Evolutionary conservation across 495 filamentous ascomycete genomes (phyloP).

Genomic region (Elasticomyces elasticus): DNA sequence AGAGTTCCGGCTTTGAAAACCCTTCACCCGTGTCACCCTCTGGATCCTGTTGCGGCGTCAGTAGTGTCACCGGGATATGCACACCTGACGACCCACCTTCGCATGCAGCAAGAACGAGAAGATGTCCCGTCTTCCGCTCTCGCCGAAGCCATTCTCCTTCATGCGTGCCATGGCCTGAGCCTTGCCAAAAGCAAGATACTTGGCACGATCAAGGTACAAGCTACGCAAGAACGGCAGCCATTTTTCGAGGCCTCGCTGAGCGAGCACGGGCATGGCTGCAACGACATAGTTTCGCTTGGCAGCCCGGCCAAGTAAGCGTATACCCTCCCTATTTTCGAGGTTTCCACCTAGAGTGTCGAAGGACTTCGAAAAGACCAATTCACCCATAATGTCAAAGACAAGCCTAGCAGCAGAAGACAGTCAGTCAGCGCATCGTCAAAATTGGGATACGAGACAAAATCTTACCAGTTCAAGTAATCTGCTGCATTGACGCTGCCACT

Average conservation of each 20-base stretch:
- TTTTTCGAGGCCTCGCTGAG: slow-evolving; percentile 1
- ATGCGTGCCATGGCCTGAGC: slow-evolving; percentile 2
- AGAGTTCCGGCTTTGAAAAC: slow-evolving; percentile 29
- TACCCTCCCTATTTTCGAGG: slow-evolving; percentile 7
- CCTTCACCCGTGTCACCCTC: slow-evolving; percentile 27
- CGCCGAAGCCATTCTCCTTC: slow-evolving; percentile 3
- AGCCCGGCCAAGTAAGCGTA: slow-evolving; percentile 4
- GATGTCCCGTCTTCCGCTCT: slow-evolving; percentile 6
- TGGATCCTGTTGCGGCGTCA: slow-evolving; percentile 21
- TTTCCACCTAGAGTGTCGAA: slow-evolving; percentile 51
- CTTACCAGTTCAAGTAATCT: slow-evolving; percentile 56
- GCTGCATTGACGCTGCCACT: slow-evolving; percentile 42
- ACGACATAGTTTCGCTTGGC: slow-evolving; percentile 9
- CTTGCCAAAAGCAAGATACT: slow-evolving; percentile 11
- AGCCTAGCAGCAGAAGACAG: too few species aligned
- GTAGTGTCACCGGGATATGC: neutral
- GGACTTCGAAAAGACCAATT: slow-evolving; percentile 59
- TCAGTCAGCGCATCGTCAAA: too few species aligned
- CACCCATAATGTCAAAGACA: slow-evolving; percentile 64
- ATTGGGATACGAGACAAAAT: too few species aligned
- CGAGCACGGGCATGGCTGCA: slow-evolving; percentile 3
- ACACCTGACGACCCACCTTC: slow-evolving; percentile 6
- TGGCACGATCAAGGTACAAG: neutral
- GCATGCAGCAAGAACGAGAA: slow-evolving; percentile 18
- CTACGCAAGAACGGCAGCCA: slow-evolving; percentile 6